A percentile compares a stretch with the other conserved stretches of the same genome.
Conservation (phyloP, 2,329 filamentous ascomycete genomes). For the Zymoseptoria passerinii region DNA sequence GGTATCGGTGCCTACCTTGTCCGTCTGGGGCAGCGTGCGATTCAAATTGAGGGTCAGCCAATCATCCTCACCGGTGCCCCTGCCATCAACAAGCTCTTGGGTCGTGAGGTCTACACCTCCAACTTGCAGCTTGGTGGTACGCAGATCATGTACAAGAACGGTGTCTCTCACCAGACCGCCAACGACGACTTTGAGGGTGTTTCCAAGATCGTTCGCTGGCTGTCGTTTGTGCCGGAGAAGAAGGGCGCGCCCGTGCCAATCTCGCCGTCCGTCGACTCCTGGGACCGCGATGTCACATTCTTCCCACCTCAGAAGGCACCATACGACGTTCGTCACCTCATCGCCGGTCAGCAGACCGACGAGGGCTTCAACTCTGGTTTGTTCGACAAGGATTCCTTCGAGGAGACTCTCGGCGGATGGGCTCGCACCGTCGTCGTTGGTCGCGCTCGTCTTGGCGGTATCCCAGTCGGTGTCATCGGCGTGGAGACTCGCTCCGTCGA, state of each 20-base stretch:
- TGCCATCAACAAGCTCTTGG: slow-evolving; percentile 95
- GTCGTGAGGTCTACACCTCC: slow-evolving; percentile 96
- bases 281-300: slow-evolving; percentile 89
- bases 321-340: slow-evolving; percentile 92
- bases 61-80: slow-evolving; percentile 97
- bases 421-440: slow-evolving; percentile 93
- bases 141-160: slow-evolving; percentile 99
- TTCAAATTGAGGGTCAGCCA: slow-evolving; percentile 96
- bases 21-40: slow-evolving; percentile 93
- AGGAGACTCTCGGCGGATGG: slow-evolving; percentile 94
- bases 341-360: slow-evolving; percentile 75
- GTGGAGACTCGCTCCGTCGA: slow-evolving; percentile 94
- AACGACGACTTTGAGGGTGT: slow-evolving; percentile 97
- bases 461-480: slow-evolving; percentile 95
- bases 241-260: slow-evolving; percentile 91
- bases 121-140: slow-evolving; percentile 98
- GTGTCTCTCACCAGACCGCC: slow-evolving; percentile 98
- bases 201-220: slow-evolving; percentile 95
- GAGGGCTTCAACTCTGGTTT: slow-evolving; percentile 83
- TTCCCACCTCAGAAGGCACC: slow-evolving; percentile 71
- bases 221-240: slow-evolving; percentile 94
- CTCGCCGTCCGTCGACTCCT: slow-evolving; percentile 71
- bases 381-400: slow-evolving; percentile 94
- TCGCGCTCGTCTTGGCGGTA: slow-evolving; percentile 90
- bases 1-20: slow-evolving; percentile 99